phyloP scores from a whole-genome alignment of 495 filamentous ascomycete genomes.

The Tuber borchii region DNA sequence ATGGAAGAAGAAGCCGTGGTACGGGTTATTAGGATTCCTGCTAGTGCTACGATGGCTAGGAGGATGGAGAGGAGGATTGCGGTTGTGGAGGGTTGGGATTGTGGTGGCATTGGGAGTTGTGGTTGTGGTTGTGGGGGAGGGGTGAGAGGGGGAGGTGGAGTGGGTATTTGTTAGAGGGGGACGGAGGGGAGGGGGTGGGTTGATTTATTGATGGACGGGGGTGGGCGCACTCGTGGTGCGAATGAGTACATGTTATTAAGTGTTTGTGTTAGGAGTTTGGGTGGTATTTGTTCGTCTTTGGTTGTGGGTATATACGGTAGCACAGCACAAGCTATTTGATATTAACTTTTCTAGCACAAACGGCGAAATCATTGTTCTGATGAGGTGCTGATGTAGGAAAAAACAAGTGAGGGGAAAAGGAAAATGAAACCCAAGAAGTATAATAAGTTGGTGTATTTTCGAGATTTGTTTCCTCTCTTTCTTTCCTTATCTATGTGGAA shows the following conservation, averaged over 20 bases:
- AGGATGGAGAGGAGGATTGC: constrained; percentile 8
- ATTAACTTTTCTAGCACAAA: no score
- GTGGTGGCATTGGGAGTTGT: not conserved
- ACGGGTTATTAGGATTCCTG: not conserved
- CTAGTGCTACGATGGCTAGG: not conserved
- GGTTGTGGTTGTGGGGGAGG: not conserved
- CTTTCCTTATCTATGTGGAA: no score
- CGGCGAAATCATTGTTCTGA: no score
- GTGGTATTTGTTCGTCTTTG: not conserved
- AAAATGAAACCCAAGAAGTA: no score
- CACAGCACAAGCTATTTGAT: not conserved
- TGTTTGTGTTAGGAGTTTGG: not conserved
- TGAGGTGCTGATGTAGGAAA: no score
- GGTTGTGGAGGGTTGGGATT: not conserved
- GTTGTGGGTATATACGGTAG: not conserved
- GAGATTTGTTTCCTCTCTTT: no score
- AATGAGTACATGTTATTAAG: not conserved
- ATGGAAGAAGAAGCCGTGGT: not conserved
- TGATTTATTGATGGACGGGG: not conserved
- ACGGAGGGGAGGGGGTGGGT: not conserved
- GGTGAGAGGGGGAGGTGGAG: not conserved
- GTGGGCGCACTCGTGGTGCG: not conserved
- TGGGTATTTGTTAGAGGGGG: not conserved
- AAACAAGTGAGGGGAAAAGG: no score
- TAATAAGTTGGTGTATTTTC: no score